Percentiles rank a stretch among this genome's conserved stretches.
Conservation (phyloP, 202 grass and related monocot species). For the Eragrostis tef region DNA sequence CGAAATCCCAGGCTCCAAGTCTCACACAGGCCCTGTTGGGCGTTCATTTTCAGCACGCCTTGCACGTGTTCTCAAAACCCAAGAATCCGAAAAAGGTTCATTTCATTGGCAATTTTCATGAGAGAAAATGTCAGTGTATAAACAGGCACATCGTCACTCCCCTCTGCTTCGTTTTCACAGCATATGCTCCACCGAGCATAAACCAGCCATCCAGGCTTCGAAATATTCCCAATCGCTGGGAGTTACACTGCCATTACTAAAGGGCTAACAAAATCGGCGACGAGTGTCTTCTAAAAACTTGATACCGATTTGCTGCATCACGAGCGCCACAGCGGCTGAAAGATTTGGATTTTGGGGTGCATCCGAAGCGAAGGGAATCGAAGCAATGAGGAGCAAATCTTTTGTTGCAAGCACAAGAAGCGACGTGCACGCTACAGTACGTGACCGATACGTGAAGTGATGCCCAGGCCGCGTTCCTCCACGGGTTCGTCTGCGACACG, state of each 20-base stretch:
- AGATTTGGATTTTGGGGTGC: neutral
- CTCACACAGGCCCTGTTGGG: neutral
- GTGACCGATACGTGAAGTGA: neutral
- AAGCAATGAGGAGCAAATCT: neutral
- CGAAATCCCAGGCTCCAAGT: neutral
- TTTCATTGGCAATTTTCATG: neutral
- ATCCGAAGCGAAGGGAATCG: neutral
- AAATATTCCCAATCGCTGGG: neutral
- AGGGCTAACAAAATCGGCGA: too few relatives aligned
- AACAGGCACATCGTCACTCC: too few relatives aligned
- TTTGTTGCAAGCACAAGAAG: neutral
- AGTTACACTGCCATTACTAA: too few relatives aligned
- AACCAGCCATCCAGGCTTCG: neutral
- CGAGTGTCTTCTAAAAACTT: too few relatives aligned
- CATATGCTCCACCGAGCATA: neutral
- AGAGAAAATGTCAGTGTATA: too few relatives aligned
- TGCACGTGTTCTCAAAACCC: neutral
- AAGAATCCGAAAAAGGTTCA: neutral
- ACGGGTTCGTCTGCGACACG: neutral
- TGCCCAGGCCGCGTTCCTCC: neutral
- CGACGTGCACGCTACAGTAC: neutral
- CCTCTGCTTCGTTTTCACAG: too few relatives aligned
- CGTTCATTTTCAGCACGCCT: neutral
- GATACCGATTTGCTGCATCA: too few relatives aligned
- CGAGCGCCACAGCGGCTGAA: neutral